Evolutionary conservation across 768 basidiomycete species (phyloP), one percentile per base, ranked within the genome.

Genomic region (Boletus vinaceobasis): DNA sequence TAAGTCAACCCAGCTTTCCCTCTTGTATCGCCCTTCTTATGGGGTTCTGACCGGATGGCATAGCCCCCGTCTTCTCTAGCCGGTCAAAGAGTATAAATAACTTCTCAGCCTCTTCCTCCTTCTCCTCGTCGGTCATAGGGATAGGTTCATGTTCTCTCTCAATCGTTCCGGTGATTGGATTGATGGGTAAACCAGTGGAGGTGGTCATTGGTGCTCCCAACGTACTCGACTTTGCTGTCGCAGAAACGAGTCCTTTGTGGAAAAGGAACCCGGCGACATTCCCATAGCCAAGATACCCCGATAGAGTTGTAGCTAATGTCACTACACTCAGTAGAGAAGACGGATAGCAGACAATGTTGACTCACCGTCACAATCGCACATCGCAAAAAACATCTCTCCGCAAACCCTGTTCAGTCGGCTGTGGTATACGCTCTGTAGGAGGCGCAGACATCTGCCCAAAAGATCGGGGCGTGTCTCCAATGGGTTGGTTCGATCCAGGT

Each of bases 211-310:
- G 66, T 23, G 73, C 68, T 11, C 70, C 60, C 0, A 76, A 65
- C 10, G 73, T 61, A 11, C 66, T 64, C 17, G 73, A 60, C 15
- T 67, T 63, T 19, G 64, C 67, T 1, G 86, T 88, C 7, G 83
- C 80, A 52, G 71, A 79, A 65, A 89, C 77, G 61, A 98, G 79
- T 15, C 93, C 94, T 65, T 93, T 95, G 67, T 89, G 85, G 75
- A 93, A 95, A 26, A 99, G 78, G 78, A 93, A 90, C 1, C 97
- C 97, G 0, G 94, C 93, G 39, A 94, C 93, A 67, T 94, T 94
- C 39, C 96, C 96, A 63, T 99, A 99, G 7, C 96, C 96, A 49
- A 97, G 80, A 42, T 88, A 81, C 5, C 84, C 79, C n/a, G 84
- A 82, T 15, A 98, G 75, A 0, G 77, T 81, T 6, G 80, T 75